phyloP scores from a whole-genome alignment of 805 yeast species.

The Pichia pseudocactophila region DNA sequence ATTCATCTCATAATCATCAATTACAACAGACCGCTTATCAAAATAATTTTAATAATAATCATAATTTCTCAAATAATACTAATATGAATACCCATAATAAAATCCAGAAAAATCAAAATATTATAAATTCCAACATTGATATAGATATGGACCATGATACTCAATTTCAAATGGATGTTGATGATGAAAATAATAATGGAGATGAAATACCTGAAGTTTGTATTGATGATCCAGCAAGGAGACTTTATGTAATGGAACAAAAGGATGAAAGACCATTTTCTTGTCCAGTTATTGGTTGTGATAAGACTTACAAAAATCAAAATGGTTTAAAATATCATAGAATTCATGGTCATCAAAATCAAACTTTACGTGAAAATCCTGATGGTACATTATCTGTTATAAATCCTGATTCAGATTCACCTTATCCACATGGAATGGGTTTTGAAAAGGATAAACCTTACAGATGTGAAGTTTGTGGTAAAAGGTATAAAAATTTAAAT shows the following conservation, averaged over 20 bases:
- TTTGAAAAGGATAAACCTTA: conserved; percentile 97
- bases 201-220: conserved; percentile 44
- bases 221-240: conserved; percentile 95
- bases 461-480: conserved; percentile 97
- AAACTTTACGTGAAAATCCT: conserved; percentile 77
- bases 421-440: conserved; percentile 88
- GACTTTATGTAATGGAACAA: conserved; percentile 82
- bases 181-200: conserved; percentile 18
- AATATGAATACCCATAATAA: conserved; percentile 10
- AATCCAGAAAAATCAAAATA: not conserved
- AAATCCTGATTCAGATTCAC: conserved; percentile 83
- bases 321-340: conserved; percentile 95
- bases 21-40: conserved; percentile 5
- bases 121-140: conserved; percentile 2
- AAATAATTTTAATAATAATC: conserved; percentile 2
- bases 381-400: conserved; percentile 90
- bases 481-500: conserved; percentile 89
- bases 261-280: conserved; percentile 91
- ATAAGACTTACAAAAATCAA: conserved; percentile 94
- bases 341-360: conserved; percentile 94
- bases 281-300: conserved; percentile 98
- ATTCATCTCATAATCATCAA: conserved; percentile 6
- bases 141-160: conserved; percentile 11
- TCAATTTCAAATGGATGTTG: conserved; percentile 31
- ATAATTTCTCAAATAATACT: conserved; percentile 8